phyloP scores from a whole-genome alignment of 2,329 filamentous ascomycete species.

The Fusarium sp. region DNA sequence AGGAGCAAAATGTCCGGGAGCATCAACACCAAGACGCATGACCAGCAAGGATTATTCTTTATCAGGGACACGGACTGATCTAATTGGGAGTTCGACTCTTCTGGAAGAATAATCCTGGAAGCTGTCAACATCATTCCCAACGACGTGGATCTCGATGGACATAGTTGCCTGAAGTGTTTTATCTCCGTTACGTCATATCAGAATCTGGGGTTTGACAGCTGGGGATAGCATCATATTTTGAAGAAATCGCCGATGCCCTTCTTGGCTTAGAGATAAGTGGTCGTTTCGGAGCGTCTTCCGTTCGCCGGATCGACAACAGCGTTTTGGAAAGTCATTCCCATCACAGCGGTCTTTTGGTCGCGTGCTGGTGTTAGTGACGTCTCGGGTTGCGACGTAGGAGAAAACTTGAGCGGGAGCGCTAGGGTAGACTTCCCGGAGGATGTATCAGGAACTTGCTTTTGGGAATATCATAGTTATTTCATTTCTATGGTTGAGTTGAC shows the following conservation, averaged over 20 bases:
- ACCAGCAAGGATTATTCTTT: slow-evolving; percentile 3
- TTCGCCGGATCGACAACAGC: slow-evolving; percentile 13
- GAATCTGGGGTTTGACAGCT: slow-evolving; percentile 13
- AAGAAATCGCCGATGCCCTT: slow-evolving; percentile 10
- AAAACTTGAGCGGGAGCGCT: slow-evolving; percentile 31
- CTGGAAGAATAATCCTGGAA: slow-evolving; percentile 15
- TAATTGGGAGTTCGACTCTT: slow-evolving; percentile 4
- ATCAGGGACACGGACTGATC: background rate
- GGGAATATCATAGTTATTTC: slow-evolving; percentile 5
- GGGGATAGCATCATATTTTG: slow-evolving; percentile 27
- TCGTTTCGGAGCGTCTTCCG: slow-evolving; percentile 1
- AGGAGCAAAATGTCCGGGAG: slow-evolving; percentile 34
- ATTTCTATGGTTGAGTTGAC: background rate
- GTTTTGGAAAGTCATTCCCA: slow-evolving; percentile 26
- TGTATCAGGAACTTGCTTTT: background rate
- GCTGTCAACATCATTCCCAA: slow-evolving; percentile 9
- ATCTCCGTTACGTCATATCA: slow-evolving; percentile 34
- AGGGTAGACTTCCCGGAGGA: slow-evolving; percentile 23
- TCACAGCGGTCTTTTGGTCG: background rate
- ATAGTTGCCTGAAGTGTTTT: background rate
- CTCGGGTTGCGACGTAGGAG: slow-evolving; percentile 7
- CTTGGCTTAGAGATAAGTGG: background rate
- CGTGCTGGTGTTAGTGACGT: slow-evolving; percentile 15
- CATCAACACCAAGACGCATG: slow-evolving; percentile 1
- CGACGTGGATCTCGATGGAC: slow-evolving; percentile 23